Evolutionary conservation across 2,329 filamentous ascomycete genomes (phyloP).

Genomic region (Dothistroma pini): DNA sequence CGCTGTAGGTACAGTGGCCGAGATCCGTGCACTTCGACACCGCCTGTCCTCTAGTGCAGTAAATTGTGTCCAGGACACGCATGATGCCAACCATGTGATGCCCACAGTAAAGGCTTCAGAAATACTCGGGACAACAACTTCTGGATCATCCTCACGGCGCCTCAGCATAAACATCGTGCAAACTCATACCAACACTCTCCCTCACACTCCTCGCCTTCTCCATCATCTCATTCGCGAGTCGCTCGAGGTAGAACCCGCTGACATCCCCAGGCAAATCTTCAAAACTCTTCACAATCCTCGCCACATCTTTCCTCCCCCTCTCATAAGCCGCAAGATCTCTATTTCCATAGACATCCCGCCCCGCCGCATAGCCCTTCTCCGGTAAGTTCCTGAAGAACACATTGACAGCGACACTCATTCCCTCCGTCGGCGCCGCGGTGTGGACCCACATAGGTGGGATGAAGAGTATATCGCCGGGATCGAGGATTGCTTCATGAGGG

Average conservation of each 20-base stretch:
- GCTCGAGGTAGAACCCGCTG: conserved; percentile 69
- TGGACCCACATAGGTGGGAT: conserved; percentile 84
- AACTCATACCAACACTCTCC: conserved; percentile 1
- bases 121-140: background rate
- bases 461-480: conserved; percentile 72
- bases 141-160: background rate
- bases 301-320: conserved; percentile 69
- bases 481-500: conserved; percentile 63
- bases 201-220: conserved; percentile 24
- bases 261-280: conserved; percentile 62
- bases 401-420: conserved; percentile 75
- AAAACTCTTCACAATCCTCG: conserved; percentile 63
- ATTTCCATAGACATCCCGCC: conserved; percentile 84
- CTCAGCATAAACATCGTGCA: conserved; percentile 20
- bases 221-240: conserved; percentile 66
- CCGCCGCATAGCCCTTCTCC: conserved; percentile 60
- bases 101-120: background rate
- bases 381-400: conserved; percentile 70
- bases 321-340: conserved; percentile 81
- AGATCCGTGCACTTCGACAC: background rate
- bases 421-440: conserved; percentile 57
- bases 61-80: background rate
- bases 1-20: background rate
- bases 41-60: background rate
- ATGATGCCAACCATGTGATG: background rate